Conservation (phyloP, 2,329 filamentous ascomycete species). For the Verticillium zaregamsianum region DNA sequence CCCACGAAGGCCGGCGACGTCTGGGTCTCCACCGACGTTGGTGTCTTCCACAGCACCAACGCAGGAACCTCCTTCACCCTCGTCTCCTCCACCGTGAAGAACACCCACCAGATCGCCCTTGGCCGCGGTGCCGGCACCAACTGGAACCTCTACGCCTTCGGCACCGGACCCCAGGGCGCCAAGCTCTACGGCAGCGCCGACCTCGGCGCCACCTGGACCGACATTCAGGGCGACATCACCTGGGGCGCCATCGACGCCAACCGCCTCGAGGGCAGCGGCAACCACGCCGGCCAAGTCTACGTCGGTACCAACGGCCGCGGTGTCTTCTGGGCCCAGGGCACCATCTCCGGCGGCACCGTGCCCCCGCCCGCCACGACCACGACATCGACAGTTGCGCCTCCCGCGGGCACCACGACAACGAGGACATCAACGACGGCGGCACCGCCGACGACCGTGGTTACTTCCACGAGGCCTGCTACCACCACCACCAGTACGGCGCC, state of each 20-base stretch:
- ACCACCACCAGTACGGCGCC: conserved; percentile 8
- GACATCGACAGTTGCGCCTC: conserved; percentile 27
- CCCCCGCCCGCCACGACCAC: conserved; percentile 9
- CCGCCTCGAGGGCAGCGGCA: conserved; percentile 39
- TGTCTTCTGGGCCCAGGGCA: conserved; percentile 26
- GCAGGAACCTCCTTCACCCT: conserved; percentile 43
- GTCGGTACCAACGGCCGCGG: conserved; percentile 47
- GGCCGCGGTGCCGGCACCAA: conserved; percentile 31
- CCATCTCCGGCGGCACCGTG: background rate
- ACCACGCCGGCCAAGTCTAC: conserved; percentile 40
- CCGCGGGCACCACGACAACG: background rate
- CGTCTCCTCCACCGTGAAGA: conserved; percentile 27
- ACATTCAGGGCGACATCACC: conserved; percentile 41
- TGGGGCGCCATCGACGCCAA: conserved; percentile 39
- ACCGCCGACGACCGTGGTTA: background rate
- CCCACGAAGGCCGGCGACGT: conserved; percentile 57
- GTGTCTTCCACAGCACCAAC: conserved; percentile 50
- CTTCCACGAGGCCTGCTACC: background rate
- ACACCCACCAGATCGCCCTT: conserved; percentile 38
- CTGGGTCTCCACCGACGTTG: conserved; percentile 50
- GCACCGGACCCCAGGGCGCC: conserved; percentile 34
- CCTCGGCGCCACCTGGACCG: conserved; percentile 36
- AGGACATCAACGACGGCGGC: background rate
- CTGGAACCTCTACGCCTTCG: conserved; percentile 46
- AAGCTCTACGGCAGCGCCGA: conserved; percentile 42